These are phyloP conservation scores for Linum lewisii DNA, from an alignment of 345 rosid genomes.

Conservation along the genomic window DNA sequence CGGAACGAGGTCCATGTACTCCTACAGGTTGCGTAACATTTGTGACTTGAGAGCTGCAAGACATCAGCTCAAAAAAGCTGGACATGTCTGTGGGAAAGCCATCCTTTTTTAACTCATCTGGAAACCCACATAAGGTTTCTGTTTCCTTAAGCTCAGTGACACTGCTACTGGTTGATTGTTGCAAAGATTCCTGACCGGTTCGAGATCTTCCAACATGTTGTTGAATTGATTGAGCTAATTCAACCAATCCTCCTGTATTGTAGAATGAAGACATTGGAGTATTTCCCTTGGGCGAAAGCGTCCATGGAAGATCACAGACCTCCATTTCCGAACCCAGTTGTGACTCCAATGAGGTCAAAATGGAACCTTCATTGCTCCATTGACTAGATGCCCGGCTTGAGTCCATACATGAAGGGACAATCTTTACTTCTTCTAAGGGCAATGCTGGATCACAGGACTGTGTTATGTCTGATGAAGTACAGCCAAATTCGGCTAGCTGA, in stretches of 20 bases:
- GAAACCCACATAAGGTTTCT: constrained; percentile 18
- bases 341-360: constrained; percentile 33
- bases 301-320: neutral
- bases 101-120: constrained; percentile 28
- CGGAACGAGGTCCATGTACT: constrained; percentile 15
- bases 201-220: constrained; percentile 12
- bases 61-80: constrained; percentile 39
- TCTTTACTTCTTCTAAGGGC: constrained; percentile 14
- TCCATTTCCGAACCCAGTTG: constrained; percentile 15
- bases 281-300: neutral
- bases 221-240: constrained; percentile 9
- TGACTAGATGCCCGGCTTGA: constrained; percentile 23
- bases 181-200: neutral
- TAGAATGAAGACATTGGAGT: constrained; percentile 10
- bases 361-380: constrained; percentile 34
- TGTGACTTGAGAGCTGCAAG: constrained; percentile 17
- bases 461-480: constrained; percentile 21
- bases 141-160: constrained; percentile 17
- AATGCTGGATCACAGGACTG: constrained; percentile 11
- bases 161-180: neutral
- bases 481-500: constrained; percentile 33
- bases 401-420: constrained; percentile 11
- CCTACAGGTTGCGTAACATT: constrained; percentile 20
- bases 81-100: constrained; percentile 35
- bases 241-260: constrained; percentile 15